Base-by-base conservation (phyloP, 2,329 filamentous ascomycete species). In the Aureobasidium subglaciale region DNA sequence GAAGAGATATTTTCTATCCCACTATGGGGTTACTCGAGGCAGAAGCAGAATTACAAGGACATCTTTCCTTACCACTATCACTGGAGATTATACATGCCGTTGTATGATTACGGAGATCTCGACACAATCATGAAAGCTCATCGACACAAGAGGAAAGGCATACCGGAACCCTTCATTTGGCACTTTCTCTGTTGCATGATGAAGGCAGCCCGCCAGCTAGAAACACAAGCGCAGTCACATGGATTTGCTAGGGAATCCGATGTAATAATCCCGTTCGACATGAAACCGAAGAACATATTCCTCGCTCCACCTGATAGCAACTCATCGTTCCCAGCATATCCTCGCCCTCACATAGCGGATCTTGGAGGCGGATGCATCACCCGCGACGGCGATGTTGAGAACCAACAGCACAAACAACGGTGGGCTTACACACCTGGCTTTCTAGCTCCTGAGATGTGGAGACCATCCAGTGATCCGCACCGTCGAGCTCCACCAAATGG, bases 141-240 rank as follows among this genome's bases (percentile, higher is more conserved):
- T 4, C 8, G 3, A 3, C 6, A 5, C 2, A 9, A 13, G 10
- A 9, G 9, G 4, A 29, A 15, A n/a, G 32, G 15, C 13, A 38
- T 50, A 15, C 46, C 46, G 13, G 46, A 50, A 38, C 32, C 46
- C 2, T 50, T 50, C 24, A 16, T 50, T 34, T 50, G 46, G 46
- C 32, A 50, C 15, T 27, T 24, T 18, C 6, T 50, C 2, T 15
- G 18, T 5, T 50, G 46, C n/a, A 20, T 50, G 20, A 38, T 50
- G 32, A 50, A 27, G 32, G 46, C 22, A 13, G 46, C 46, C 15
- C 16, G 27, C 5, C 46, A 38, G 16, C 27, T 38, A n/a, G 46
- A 50, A 38, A n/a, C 16, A 15, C 32, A 38, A 27, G 15, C 46
- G 6, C 46, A 34, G 9, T n/a, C 13, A 15, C 43, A 18, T 35